Evolutionary conservation across 331 rosid genomes (phyloP).

Genomic region (Acacia pycnantha): DNA sequence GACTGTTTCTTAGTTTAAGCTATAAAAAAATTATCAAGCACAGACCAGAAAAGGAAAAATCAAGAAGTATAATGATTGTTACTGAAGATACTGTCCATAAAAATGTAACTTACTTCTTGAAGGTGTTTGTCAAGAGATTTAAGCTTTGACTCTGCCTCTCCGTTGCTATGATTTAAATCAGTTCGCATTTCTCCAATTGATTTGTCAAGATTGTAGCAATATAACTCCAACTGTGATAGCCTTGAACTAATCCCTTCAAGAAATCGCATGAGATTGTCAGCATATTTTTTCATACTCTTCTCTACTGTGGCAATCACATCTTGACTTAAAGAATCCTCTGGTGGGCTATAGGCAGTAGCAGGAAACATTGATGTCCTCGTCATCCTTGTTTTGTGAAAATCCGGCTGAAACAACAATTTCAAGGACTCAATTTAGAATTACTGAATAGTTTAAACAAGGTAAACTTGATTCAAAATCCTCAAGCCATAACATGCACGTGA

Average conservation of each 20-base stretch:
- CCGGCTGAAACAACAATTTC: slow-evolving; percentile 46
- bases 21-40: slow-evolving; percentile 11
- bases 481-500: neutral
- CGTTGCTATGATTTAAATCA: slow-evolving; percentile 73
- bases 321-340: slow-evolving; percentile 78
- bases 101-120: slow-evolving; percentile 74
- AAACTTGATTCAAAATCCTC: neutral
- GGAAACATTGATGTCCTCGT: slow-evolving; percentile 66
- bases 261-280: slow-evolving; percentile 90
- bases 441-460: neutral
- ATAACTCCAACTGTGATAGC: slow-evolving; percentile 87
- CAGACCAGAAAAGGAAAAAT: slow-evolving; percentile 13
- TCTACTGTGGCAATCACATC: slow-evolving; percentile 81
- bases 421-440: neutral
- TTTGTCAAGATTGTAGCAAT: slow-evolving; percentile 97
- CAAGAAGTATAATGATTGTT: neutral
- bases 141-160: slow-evolving; percentile 82
- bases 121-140: slow-evolving; percentile 87
- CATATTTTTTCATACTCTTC: slow-evolving; percentile 86
- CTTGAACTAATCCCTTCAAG: slow-evolving; percentile 98
- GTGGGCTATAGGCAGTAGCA: slow-evolving; percentile 63
- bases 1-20: slow-evolving; percentile 2
- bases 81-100: neutral
- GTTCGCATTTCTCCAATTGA: slow-evolving; percentile 95
- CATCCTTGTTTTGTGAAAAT: slow-evolving; percentile 71